Evolutionary conservation across 495 filamentous ascomycete species (phyloP).

Genomic region (Thozetella sp.): DNA sequence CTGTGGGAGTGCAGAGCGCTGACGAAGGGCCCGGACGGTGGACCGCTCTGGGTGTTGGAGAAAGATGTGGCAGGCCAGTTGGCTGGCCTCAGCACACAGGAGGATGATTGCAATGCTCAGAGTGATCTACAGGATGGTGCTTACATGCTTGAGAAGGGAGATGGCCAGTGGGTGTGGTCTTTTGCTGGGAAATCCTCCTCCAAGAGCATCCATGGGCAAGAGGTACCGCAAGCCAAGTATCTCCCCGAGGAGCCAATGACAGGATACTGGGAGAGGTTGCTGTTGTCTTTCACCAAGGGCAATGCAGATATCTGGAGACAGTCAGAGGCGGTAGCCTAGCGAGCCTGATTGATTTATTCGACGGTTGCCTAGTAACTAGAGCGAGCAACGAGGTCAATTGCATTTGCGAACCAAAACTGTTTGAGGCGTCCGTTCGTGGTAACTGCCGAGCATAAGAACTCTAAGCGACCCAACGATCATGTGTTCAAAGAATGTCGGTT

Average conservation of each 20-base stretch:
- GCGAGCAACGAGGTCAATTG: too few relatives aligned
- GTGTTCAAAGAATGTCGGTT: too few relatives aligned
- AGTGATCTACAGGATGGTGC: constrained; percentile 6
- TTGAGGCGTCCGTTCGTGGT: too few relatives aligned
- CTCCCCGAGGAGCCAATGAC: constrained; percentile 29
- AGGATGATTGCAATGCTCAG: background rate
- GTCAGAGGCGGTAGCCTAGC: constrained; percentile 16
- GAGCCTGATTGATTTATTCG: background rate
- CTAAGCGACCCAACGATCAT: too few relatives aligned
- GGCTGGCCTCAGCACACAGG: background rate
- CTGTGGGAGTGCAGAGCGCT: constrained; percentile 24
- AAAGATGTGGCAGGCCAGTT: background rate
- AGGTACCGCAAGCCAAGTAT: constrained; percentile 18
- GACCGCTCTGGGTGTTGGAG: constrained; percentile 20
- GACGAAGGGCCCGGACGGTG: background rate
- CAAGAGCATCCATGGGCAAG: constrained; percentile 3
- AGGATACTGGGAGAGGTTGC: constrained; percentile 30
- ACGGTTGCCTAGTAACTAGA: too few relatives aligned
- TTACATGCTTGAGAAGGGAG: constrained; percentile 20
- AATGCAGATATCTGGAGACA: constrained; percentile 30
- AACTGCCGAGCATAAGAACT: too few relatives aligned
- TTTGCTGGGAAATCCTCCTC: constrained; percentile 13
- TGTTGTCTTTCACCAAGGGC: constrained; percentile 18
- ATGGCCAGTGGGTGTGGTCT: constrained; percentile 26
- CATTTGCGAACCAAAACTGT: too few relatives aligned